A percentile compares a stretch with the other conserved stretches of the same genome.
Evolutionary conservation across 2,329 filamentous ascomycete species (phyloP).

Genomic region (Apiospora koreana): DNA sequence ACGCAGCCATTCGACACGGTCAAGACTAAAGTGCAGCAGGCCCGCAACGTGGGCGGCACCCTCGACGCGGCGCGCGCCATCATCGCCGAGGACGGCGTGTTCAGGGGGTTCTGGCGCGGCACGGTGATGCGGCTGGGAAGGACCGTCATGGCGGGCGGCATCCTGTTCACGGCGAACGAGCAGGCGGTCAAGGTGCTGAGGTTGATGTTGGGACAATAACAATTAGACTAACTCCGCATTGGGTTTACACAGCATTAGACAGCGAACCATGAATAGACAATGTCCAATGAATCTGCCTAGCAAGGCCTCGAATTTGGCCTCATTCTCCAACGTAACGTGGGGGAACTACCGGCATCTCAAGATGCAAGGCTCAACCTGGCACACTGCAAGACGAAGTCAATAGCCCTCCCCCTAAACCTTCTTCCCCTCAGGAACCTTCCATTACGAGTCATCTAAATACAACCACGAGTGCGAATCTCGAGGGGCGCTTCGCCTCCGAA

Average conservation of each 20-base stretch:
- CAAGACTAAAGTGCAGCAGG: slow-evolving; percentile 61
- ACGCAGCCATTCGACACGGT: slow-evolving; percentile 63
- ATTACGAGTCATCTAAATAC: no score
- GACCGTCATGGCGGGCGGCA: slow-evolving; percentile 49
- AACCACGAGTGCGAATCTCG: no score
- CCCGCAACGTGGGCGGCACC: slow-evolving; percentile 50
- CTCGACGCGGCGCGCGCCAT: slow-evolving; percentile 54
- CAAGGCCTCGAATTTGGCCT: no score
- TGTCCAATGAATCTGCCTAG: no score
- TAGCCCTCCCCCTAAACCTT: no score
- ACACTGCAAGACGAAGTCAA: no score
- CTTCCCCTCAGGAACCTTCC: no score
- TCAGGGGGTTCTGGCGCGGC: slow-evolving; percentile 60
- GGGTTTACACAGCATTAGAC: neutral
- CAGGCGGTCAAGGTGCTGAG: slow-evolving; percentile 30
- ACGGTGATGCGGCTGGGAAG: slow-evolving; percentile 64
- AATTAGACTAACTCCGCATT: neutral
- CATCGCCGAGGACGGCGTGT: slow-evolving; percentile 56
- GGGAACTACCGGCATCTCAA: no score
- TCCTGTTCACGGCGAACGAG: slow-evolving; percentile 35
- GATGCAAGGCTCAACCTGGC: no score
- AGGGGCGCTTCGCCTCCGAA: no score
- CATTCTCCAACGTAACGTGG: no score
- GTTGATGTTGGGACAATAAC: neutral
- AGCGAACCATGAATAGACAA: neutral